Conservation (phyloP, 129 eudicot genomes). For the Centrapalus pauciflorus region DNA sequence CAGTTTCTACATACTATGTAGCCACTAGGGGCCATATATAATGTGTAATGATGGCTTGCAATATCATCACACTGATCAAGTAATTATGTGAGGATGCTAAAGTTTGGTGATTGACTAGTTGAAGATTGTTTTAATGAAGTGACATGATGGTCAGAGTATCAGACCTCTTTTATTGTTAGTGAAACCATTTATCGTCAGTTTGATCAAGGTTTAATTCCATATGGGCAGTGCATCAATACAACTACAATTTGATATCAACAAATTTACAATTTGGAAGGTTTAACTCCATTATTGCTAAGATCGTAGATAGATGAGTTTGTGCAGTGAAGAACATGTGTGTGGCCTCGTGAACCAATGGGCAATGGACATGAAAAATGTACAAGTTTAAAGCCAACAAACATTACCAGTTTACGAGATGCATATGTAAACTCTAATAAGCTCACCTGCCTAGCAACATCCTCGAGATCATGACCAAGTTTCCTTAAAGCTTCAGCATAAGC, state of each 20-base stretch:
- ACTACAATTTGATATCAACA: not conserved
- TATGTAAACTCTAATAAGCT: constrained; percentile 4
- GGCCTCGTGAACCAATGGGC: not conserved
- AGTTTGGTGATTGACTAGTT: not conserved
- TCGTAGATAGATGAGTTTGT: not conserved
- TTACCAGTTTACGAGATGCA: not conserved
- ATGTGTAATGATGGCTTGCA: not conserved
- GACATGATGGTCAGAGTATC: not conserved
- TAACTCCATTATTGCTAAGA: not conserved
- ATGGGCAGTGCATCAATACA: not conserved
- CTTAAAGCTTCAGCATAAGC: constrained; percentile 60
- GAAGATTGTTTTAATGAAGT: not conserved
- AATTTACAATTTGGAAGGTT: not conserved
- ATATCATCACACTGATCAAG: not conserved
- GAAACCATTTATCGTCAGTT: not conserved
- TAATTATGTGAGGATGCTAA: not conserved
- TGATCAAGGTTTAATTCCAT: not conserved
- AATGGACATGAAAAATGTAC: not conserved
- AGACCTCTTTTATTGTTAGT: not conserved
- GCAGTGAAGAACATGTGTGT: not conserved
- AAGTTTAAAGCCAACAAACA: not conserved
- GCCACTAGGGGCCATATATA: no score
- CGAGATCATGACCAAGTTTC: constrained; percentile 53
- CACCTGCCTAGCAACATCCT: constrained; percentile 60
- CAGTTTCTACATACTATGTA: no score